Percentiles rank a stretch among this genome's conserved stretches.
Conservation (phyloP, 768 basidiomycete species). For the Kwoniella sp. region DNA sequence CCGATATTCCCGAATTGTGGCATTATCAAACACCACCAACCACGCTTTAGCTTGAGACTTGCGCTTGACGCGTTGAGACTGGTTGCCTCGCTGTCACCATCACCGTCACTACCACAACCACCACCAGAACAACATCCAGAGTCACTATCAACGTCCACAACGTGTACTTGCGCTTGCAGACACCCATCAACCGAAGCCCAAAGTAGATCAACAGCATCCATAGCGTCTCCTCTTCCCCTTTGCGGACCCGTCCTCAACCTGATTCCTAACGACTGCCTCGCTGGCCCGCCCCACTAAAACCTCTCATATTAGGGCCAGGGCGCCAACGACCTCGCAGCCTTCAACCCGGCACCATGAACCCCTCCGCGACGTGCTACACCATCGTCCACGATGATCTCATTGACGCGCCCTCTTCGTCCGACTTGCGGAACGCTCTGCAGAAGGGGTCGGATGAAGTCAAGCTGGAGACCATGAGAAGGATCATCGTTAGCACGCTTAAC, state of each 20-base stretch:
- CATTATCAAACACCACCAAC: too few relatives aligned
- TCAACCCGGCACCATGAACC: constrained; percentile 55
- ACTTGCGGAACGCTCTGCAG: constrained; percentile 79
- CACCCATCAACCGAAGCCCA: too few relatives aligned
- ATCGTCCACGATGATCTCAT: constrained; percentile 56
- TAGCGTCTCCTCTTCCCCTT: too few relatives aligned
- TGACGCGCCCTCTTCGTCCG: constrained; percentile 71
- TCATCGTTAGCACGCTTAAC: constrained; percentile 90
- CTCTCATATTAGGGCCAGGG: not conserved
- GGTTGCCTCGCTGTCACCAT: constrained; percentile 10
- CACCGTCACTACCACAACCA: not conserved
- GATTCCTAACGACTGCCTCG: not conserved
- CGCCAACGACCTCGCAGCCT: not conserved
- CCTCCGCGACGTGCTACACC: constrained; percentile 54
- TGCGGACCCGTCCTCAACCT: not conserved
- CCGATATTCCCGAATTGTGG: constrained; percentile 29
- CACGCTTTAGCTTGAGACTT: constrained; percentile 6
- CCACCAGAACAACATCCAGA: too few relatives aligned
- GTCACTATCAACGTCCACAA: not conserved
- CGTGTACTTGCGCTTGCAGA: too few relatives aligned
- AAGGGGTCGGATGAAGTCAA: constrained; percentile 97
- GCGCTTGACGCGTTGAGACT: not conserved
- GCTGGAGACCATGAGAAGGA: constrained; percentile 90
- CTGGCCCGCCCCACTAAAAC: not conserved
- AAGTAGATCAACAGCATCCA: too few relatives aligned